These are phyloP conservation scores for Fabrea salina DNA, from an alignment of 169 alveolate genomes.

Conservation along the genomic window DNA sequence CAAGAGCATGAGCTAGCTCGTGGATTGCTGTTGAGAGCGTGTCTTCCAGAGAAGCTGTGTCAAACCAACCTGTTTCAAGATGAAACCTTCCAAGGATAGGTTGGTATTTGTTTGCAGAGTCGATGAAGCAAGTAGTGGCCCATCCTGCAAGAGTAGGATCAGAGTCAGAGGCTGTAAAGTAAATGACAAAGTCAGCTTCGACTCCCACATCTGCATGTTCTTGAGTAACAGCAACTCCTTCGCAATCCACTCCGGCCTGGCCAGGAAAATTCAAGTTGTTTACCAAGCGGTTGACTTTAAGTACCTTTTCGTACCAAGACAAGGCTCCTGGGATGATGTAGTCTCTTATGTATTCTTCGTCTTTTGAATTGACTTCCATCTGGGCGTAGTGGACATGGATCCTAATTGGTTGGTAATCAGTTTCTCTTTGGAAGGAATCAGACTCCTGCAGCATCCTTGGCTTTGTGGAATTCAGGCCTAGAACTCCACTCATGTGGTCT, in stretches of 20 bases:
- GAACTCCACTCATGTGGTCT: no score
- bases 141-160: neutral
- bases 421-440: no score
- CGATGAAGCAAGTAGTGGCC: neutral
- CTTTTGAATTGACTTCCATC: neutral
- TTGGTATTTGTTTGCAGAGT: neutral
- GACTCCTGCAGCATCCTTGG: no score
- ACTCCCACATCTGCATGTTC: neutral
- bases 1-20: constrained; percentile 30
- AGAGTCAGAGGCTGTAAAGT: neutral
- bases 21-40: constrained; percentile 8
- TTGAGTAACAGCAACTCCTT: neutral
- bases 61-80: neutral
- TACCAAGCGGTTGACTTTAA: neutral
- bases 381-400: neutral
- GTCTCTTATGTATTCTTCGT: neutral
- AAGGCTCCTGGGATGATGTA: constrained; percentile 4
- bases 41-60: neutral
- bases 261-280: neutral
- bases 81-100: constrained; percentile 1
- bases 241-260: constrained; percentile 2
- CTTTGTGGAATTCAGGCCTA: no score
- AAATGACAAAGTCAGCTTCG: constrained; percentile 33
- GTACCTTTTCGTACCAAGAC: neutral
- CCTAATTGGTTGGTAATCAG: neutral